phyloP scores from a whole-genome alignment of 148 eudicot genomes.

The Limonium bicolor region DNA sequence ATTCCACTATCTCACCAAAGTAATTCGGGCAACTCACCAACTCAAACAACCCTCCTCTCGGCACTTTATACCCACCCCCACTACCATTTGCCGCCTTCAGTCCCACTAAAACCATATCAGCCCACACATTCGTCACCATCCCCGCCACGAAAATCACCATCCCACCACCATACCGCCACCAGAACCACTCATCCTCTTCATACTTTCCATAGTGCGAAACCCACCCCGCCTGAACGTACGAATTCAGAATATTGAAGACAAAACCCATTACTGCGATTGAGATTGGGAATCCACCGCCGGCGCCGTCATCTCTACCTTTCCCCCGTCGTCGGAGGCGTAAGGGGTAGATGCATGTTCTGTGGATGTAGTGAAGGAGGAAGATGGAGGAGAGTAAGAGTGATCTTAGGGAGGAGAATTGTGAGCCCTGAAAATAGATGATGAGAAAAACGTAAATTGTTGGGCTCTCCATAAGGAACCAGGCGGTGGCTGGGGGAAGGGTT shows the following conservation, averaged over 20 bases:
- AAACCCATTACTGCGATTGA: slow-evolving; percentile 43
- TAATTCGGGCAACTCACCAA: slow-evolving; percentile 73
- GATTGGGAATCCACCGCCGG: slow-evolving; percentile 29
- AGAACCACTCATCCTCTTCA: slow-evolving; percentile 30
- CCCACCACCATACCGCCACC: slow-evolving; percentile 46
- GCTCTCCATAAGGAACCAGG: slow-evolving; percentile 86
- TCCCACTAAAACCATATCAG: slow-evolving; percentile 44
- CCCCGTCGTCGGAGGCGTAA: slow-evolving; percentile 27
- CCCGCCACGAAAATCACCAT: slow-evolving; percentile 34
- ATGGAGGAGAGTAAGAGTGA: slow-evolving; percentile 33
- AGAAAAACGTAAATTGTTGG: slow-evolving; percentile 52
- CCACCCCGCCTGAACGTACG: slow-evolving; percentile 62
- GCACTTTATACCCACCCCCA: slow-evolving; percentile 57
- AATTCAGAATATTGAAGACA: slow-evolving; percentile 40
- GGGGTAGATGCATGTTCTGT: slow-evolving; percentile 65
- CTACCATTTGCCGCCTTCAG: slow-evolving; percentile 41
- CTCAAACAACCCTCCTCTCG: slow-evolving; percentile 65
- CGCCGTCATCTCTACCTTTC: too few relatives aligned
- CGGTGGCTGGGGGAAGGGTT: slow-evolving; percentile 36
- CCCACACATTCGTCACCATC: slow-evolving; percentile 43
- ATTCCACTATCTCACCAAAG: slow-evolving; percentile 86
- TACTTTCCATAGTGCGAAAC: slow-evolving; percentile 49
- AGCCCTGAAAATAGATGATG: slow-evolving; percentile 47
- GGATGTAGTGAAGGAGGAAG: slow-evolving; percentile 67
- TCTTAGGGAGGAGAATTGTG: slow-evolving; percentile 14